phyloP scores from a whole-genome alignment of 129 eudicot genomes.

The Pulicaria dysenterica region DNA sequence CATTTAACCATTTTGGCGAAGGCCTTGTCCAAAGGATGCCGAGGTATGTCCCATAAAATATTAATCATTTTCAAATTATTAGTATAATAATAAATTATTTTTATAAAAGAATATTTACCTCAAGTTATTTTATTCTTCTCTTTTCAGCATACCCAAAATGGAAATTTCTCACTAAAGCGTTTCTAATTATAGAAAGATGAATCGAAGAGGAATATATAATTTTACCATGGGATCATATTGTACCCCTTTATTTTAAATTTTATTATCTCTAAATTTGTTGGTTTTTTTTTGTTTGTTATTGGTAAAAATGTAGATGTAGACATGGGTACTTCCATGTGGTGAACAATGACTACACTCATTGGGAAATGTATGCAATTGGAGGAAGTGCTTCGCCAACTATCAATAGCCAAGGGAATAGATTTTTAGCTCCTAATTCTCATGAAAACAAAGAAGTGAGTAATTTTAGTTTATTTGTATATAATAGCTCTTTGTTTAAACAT shows the following conservation, averaged over 20 bases:
- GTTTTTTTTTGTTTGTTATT: not conserved
- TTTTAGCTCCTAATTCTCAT: constrained; percentile 60
- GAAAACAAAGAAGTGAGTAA: constrained; percentile 63
- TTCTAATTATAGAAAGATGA: not conserved
- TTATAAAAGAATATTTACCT: not conserved
- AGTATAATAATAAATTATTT: not conserved
- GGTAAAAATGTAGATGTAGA: constrained; percentile 54
- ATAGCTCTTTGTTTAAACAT: too few species aligned
- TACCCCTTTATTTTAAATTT: not conserved
- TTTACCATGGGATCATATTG: constrained; percentile 9
- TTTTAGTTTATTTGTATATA: not conserved
- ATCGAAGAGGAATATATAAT: constrained; percentile 11
- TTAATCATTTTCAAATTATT: not conserved
- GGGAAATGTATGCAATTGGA: constrained; percentile 93
- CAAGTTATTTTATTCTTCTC: constrained; percentile 1
- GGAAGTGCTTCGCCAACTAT: constrained; percentile 87
- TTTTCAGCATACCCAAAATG: not conserved
- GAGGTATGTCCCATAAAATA: constrained; percentile 37
- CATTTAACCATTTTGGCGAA: constrained; percentile 89
- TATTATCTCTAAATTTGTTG: not conserved
- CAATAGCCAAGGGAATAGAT: constrained; percentile 85
- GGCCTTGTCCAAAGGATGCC: constrained; percentile 94
- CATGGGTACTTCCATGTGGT: constrained; percentile 89
- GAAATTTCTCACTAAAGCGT: not conserved
- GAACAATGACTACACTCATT: constrained; percentile 83